phyloP scores from a whole-genome alignment of 2,329 filamentous ascomycete genomes.

The Dothistroma pini region DNA sequence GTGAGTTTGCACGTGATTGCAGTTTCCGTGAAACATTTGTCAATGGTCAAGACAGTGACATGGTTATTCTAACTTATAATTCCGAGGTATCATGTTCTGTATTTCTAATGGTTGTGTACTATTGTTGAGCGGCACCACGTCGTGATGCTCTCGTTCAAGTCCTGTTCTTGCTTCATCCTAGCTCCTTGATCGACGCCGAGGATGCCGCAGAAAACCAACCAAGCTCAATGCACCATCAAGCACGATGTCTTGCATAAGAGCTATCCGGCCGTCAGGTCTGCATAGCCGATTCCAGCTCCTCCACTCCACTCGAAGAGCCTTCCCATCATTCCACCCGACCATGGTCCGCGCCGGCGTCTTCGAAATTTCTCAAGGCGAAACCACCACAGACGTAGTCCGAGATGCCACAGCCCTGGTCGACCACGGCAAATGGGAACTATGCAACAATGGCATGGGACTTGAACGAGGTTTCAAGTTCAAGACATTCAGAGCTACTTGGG shows the following conservation, averaged over 20 bases:
- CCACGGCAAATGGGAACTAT: conserved; percentile 33
- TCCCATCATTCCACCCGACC: conserved; percentile 6
- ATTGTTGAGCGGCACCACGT: neutral
- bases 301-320: neutral
- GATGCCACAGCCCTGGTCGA: conserved; percentile 28
- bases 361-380: conserved; percentile 23
- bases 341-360: conserved; percentile 21
- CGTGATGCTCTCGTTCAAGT: neutral
- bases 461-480: conserved; percentile 38
- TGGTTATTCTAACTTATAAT: neutral
- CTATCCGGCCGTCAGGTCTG: neutral
- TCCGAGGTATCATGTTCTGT: neutral
- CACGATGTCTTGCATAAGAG: neutral
- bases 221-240: neutral
- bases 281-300: neutral
- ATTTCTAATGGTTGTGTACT: neutral
- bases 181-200: neutral
- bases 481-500: conserved; percentile 40
- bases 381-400: conserved; percentile 14
- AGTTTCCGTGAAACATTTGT: neutral
- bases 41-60: neutral
- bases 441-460: conserved; percentile 32
- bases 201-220: neutral
- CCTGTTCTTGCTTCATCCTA: neutral
- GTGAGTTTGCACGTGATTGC: neutral